Base-by-base conservation (phyloP, 306 rosid species). In the Citrullus mucosospermus region DNA sequence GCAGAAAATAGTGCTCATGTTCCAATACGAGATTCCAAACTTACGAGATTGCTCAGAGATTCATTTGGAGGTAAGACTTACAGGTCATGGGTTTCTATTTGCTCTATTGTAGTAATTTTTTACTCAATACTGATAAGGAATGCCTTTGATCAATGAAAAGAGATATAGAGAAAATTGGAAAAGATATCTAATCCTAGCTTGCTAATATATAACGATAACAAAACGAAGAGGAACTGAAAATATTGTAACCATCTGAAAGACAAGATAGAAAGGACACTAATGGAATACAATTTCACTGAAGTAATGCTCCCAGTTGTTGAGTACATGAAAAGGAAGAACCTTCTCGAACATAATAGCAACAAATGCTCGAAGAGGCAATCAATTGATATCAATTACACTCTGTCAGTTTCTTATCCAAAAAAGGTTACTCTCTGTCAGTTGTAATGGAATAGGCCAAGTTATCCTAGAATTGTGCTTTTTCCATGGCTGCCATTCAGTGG, bases 11-110 rank as follows among this genome's bases (percentile, higher is more conserved):
- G 78, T 88, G 56, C 96, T 79, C 99, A 95, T 85, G 90, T 95
- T 81, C 99, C 99, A 79, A 80, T 95, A 85, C 97, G 99, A 25
- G 97, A 95, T 92, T 95, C 99, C 51, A 95, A 92, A 87, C 97
- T 95, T 79, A 95, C 99, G 57, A 85, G 98, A 82, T 88, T 95
- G 91, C 97, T 92, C 78, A 91, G 88, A 85, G 97, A 92, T 86
- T 95, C 99, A 56, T 95, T 95, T 85, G 99, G 98, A 80, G 99
- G 99, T 92, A 85, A 76, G 86, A 61, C 81, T 81, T 70, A 69
- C 72, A 75, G 62, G 59, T 56, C 36, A 36, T 11, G 9, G 36
- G 53, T 66, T 75, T 75, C 34, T 50, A 75, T 8, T 76, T 57
- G 14, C 53, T 58, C 68, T 76, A 57, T 22, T 58, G 41, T 36